Evolutionary conservation across 2,329 filamentous ascomycete species (phyloP).

Genomic region (Aspergillus fijiensis): DNA sequence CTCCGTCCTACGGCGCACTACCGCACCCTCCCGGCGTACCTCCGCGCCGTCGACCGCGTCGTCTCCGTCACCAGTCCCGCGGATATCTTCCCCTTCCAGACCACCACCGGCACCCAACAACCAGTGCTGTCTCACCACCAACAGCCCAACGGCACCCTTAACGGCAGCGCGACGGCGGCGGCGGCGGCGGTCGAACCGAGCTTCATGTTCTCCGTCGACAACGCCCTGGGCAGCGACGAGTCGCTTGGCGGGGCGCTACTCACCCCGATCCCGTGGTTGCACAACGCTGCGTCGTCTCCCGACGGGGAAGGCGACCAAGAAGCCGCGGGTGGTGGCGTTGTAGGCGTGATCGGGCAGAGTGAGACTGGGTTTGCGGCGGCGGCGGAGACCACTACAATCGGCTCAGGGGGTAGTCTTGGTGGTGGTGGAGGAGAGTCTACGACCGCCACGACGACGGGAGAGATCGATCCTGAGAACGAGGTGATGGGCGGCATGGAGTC

Average conservation of each 20-base stretch:
- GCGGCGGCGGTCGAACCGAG: conserved; percentile 29
- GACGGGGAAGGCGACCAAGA: conserved; percentile 22
- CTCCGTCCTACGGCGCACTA: conserved; percentile 76
- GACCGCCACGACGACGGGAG: conserved; percentile 11
- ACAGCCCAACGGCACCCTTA: conserved; percentile 57
- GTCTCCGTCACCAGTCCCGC: conserved; percentile 83
- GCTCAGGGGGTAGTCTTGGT: not conserved
- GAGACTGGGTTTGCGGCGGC: not conserved
- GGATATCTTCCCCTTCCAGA: conserved; percentile 74
- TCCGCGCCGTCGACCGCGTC: conserved; percentile 87
- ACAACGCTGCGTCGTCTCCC: conserved; percentile 33
- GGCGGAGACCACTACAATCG: not conserved
- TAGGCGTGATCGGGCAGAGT: not conserved
- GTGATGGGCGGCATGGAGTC: conserved; percentile 19
- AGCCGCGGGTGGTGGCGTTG: not conserved
- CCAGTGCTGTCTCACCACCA: conserved; percentile 1
- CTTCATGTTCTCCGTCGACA: conserved; percentile 33
- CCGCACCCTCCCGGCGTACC: conserved; percentile 75
- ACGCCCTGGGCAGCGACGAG: conserved; percentile 74
- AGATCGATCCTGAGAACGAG: conserved; percentile 16
- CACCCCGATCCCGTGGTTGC: conserved; percentile 91
- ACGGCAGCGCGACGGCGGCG: conserved; percentile 17
- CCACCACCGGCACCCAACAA: conserved; percentile 21
- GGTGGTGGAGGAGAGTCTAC: not conserved
- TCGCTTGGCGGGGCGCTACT: conserved; percentile 84